Conservation (phyloP, 75 land plant genomes). For the Sequoia sempervirens region DNA sequence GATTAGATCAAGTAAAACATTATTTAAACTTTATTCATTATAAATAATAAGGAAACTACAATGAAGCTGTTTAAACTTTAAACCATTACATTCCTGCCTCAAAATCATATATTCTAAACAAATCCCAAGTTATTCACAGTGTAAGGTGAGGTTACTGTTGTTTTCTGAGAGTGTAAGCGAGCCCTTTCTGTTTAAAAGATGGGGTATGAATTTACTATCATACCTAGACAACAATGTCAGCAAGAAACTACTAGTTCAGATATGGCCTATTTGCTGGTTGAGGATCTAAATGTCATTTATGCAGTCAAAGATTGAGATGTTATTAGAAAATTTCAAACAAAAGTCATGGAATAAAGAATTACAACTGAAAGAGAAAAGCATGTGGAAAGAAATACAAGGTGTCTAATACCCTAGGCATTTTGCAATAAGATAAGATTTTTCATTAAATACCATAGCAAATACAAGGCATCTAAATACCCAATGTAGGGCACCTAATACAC, state of each 20-base stretch:
- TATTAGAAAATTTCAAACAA: neutral
- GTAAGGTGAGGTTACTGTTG: neutral
- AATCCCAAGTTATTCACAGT: neutral
- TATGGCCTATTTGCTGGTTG: neutral
- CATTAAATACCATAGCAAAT: no score
- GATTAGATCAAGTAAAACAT: neutral
- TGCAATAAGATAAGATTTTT: no score
- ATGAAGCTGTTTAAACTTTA: neutral
- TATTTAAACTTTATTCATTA: neutral
- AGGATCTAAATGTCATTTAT: neutral
- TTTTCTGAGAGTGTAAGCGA: neutral
- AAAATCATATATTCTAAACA: neutral
- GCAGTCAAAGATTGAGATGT: neutral
- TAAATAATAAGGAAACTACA: neutral
- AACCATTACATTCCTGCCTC: neutral
- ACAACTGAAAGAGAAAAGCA: no score
- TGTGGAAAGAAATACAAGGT: no score
- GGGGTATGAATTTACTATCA: neutral
- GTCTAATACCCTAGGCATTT: no score
- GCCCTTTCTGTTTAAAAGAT: neutral
- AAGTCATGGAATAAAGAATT: neutral
- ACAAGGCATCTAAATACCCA: no score
- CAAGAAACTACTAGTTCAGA: neutral
- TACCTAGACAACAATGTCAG: neutral
- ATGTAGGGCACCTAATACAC: neutral